A percentile compares a stretch with the other conserved stretches of the same genome.
Conservation (phyloP, 805 yeast species). For the Schwanniomyces vanrijiae region DNA sequence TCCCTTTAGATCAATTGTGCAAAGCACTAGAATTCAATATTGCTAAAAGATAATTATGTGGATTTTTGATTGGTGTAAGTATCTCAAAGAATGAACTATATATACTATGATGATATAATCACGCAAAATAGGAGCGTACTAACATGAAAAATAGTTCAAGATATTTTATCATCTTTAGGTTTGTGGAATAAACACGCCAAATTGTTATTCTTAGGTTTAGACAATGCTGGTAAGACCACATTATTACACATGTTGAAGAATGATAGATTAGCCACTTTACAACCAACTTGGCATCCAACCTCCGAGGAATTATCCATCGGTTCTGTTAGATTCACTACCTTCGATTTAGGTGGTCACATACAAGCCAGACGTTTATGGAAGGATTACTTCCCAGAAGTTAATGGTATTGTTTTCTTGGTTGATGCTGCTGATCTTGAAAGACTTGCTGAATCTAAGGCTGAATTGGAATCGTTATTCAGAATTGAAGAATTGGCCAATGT, state of each 20-base stretch:
- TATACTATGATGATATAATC: neutral
- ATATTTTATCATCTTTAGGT: slow-evolving; percentile 45
- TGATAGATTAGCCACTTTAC: slow-evolving; percentile 95
- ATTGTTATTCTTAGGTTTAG: slow-evolving; percentile 46
- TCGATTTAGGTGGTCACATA: slow-evolving; percentile 97
- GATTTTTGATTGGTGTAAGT: slow-evolving; percentile 41
- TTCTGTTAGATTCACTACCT: slow-evolving; percentile 93
- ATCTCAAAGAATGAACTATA: neutral
- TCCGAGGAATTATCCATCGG: slow-evolving; percentile 98
- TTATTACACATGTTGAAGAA: slow-evolving; percentile 59
- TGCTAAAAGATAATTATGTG: slow-evolving; percentile 21
- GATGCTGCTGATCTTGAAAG: slow-evolving; percentile 97
- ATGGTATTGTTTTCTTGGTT: slow-evolving; percentile 93
- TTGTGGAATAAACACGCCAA: slow-evolving; percentile 52
- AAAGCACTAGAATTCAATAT: neutral
- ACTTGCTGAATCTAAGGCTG: slow-evolving; percentile 91
- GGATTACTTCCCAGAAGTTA: slow-evolving; percentile 98
- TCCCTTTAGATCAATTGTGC: neutral
- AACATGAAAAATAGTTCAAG: slow-evolving; percentile 33
- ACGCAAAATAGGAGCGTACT: slow-evolving; percentile 3
- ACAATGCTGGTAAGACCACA: slow-evolving; percentile 49
- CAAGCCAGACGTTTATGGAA: slow-evolving; percentile 99
- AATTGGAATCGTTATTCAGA: slow-evolving; percentile 87
- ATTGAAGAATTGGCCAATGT: slow-evolving; percentile 89
- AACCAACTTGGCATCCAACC: slow-evolving; percentile 98